These are phyloP conservation scores for Cryomyces minteri DNA, from an alignment of 495 filamentous ascomycete species.

Conservation along the genomic window DNA sequence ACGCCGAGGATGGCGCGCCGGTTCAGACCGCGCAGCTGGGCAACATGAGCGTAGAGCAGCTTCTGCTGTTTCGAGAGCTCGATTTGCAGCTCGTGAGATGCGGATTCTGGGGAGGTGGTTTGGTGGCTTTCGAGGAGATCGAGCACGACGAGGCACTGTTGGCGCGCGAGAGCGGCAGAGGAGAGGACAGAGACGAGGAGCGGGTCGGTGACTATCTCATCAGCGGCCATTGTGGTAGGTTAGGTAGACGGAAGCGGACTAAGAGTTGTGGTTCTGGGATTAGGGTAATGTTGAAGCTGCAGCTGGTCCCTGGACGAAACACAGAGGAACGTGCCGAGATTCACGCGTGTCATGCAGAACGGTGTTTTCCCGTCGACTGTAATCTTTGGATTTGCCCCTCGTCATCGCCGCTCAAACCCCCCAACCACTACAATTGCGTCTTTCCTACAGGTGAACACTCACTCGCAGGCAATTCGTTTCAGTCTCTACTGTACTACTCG, in stretches of 20 bases:
- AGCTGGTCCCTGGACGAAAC: too few species aligned
- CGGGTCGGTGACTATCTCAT: constrained; percentile 43
- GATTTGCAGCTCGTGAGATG: constrained; percentile 30
- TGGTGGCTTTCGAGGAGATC: constrained; percentile 33
- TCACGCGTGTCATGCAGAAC: too few species aligned
- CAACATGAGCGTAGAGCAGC: constrained; percentile 56
- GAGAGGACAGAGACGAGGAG: constrained; percentile 52
- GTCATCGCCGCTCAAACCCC: too few species aligned
- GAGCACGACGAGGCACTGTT: constrained; percentile 58
- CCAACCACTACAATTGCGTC: too few species aligned
- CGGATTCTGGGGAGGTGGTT: constrained; percentile 16
- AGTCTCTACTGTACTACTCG: too few species aligned
- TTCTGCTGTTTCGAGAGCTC: constrained; percentile 65
- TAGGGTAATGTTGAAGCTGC: too few species aligned
- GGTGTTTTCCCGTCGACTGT: too few species aligned
- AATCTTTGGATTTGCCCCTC: too few species aligned
- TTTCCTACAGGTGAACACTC: too few species aligned
- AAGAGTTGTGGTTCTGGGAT: too few species aligned
- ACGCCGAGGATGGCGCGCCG: constrained; percentile 63
- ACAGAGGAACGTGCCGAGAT: too few species aligned
- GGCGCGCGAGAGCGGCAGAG: constrained; percentile 46
- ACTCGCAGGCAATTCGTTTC: too few species aligned
- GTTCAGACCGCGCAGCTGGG: constrained; percentile 66
- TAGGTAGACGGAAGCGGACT: not conserved
- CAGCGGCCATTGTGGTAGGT: not conserved